A percentile compares a stretch with the other conserved stretches of the same genome.
Conservation (phyloP, 129 eudicot species). For the Oenanthe sinensis region DNA sequence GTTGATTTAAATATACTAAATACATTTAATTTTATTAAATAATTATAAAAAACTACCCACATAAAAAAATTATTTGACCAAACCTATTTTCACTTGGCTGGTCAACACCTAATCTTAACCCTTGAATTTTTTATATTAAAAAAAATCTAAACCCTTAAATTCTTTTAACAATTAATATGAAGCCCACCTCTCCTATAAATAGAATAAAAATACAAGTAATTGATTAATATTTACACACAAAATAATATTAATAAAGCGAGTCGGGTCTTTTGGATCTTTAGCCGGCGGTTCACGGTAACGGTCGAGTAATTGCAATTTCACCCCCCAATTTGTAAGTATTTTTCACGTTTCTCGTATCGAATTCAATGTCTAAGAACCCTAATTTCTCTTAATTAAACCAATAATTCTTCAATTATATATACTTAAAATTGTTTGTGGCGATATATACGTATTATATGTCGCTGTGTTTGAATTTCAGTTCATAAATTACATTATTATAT, state of each 20-base stretch:
- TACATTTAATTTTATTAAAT: too few relatives aligned
- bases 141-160: neutral
- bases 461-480: neutral
- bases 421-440: neutral
- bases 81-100: neutral
- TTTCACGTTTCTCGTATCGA: neutral
- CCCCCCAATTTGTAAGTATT: neutral
- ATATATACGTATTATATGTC: neutral
- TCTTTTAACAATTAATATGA: neutral
- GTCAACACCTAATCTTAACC: neutral
- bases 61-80: neutral
- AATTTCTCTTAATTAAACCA: neutral
- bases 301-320: neutral
- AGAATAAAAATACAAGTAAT: neutral
- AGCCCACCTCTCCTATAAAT: neutral
- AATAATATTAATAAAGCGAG: neutral
- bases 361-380: neutral
- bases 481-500: neutral
- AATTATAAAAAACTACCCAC: too few relatives aligned
- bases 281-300: conserved; percentile 13
- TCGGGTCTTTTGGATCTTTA: conserved; percentile 9
- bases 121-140: too few relatives aligned
- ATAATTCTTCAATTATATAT: neutral
- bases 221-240: neutral
- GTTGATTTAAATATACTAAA: neutral